Evolutionary conservation across 345 rosid species (phyloP).

Genomic region (Garcia nutans): DNA sequence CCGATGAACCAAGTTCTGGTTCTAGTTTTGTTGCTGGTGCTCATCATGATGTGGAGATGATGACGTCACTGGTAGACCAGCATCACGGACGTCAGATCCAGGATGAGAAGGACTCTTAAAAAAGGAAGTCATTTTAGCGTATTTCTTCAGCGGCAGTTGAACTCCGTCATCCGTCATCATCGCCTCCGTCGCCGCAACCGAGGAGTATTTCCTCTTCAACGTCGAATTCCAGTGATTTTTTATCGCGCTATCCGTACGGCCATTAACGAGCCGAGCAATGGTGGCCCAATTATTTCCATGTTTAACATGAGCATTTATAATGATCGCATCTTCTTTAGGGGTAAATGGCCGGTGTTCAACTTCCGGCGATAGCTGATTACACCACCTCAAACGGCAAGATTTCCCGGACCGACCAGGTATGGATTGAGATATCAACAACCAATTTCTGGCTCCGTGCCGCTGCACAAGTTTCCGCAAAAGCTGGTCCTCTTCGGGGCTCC

Average conservation of each 20-base stretch:
- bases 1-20: background rate
- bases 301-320: conserved; percentile 16
- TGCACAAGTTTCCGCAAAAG: conserved; percentile 15
- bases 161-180: background rate
- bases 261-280: conserved; percentile 28
- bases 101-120: background rate
- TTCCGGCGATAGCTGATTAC: conserved; percentile 32
- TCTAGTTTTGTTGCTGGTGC: background rate
- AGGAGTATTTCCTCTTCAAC: conserved; percentile 25
- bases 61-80: background rate
- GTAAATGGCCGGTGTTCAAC: conserved; percentile 29
- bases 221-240: conserved; percentile 37
- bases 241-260: conserved; percentile 32
- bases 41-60: too few species aligned
- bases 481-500: conserved; percentile 30
- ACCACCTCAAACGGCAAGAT: conserved; percentile 35
- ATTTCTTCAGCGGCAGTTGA: conserved; percentile 9
- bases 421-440: conserved; percentile 27
- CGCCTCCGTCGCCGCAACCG: background rate
- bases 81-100: conserved; percentile 30
- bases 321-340: conserved; percentile 25
- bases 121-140: background rate
- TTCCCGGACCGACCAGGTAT: conserved; percentile 32
- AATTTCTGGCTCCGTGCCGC: conserved; percentile 23
- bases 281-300: conserved; percentile 35